These are phyloP conservation scores for Eimeria sp. DNA, from an alignment of 169 alveolate species.

Conservation along the genomic window DNA sequence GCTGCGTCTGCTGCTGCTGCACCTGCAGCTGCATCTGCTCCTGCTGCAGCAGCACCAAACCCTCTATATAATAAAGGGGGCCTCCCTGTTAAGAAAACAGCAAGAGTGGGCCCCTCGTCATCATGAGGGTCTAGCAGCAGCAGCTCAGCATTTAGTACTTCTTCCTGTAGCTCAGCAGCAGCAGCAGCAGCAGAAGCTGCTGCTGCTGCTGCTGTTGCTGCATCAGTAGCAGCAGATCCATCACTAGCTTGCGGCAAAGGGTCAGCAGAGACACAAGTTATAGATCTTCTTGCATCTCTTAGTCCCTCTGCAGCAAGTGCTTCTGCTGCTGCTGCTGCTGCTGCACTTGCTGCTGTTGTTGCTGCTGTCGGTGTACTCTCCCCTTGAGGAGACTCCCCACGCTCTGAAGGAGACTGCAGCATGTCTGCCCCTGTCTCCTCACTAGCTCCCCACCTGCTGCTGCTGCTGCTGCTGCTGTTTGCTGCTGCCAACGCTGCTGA, in stretches of 20 bases:
- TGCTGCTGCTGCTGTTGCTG: background rate
- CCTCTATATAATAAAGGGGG: slow-evolving; percentile 86
- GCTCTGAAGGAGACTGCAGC: background rate
- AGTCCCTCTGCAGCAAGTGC: slow-evolving; percentile 48
- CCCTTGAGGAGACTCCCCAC: background rate
- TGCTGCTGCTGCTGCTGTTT: background rate
- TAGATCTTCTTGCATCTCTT: background rate
- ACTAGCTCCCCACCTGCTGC: background rate
- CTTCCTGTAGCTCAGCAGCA: slow-evolving; percentile 48
- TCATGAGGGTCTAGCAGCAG: slow-evolving; percentile 83
- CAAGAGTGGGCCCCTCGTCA: slow-evolving; percentile 87
- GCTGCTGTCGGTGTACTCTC: slow-evolving; percentile 20
- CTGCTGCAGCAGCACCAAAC: slow-evolving; percentile 25
- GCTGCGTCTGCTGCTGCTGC: background rate
- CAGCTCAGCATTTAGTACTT: slow-evolving; percentile 80
- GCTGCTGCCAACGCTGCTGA: too few relatives aligned
- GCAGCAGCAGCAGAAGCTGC: slow-evolving; percentile 28
- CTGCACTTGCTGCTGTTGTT: slow-evolving; percentile 23
- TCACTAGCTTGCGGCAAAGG: slow-evolving; percentile 35
- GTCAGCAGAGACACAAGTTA: slow-evolving; percentile 44
- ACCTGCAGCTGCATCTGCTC: too few relatives aligned
- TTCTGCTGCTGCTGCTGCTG: slow-evolving; percentile 55
- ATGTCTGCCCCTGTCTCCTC: background rate
- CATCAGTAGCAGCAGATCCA: slow-evolving; percentile 6
- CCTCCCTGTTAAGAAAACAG: slow-evolving; percentile 86